phyloP scores from a whole-genome alignment of 2,329 filamentous ascomycete species.

The Ophiocordyceps camponoti-leonardi region DNA sequence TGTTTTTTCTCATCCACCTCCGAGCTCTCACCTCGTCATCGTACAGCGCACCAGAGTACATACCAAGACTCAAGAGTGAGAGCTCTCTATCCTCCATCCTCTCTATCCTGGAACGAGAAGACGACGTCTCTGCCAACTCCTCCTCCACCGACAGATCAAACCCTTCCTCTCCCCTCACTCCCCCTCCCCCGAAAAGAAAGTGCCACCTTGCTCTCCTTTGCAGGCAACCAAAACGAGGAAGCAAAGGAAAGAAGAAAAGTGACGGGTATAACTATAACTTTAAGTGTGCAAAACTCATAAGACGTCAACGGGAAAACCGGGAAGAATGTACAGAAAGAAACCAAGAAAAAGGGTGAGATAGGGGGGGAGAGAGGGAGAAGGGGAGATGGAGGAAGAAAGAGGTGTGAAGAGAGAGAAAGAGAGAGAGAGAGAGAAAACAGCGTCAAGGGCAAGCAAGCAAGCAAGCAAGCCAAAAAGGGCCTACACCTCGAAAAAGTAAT shows the following conservation, averaged over 20 bases:
- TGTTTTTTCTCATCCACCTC: no score
- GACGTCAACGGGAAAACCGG: neutral
- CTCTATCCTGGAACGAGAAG: no score
- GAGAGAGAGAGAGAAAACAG: neutral
- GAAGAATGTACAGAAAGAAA: no score
- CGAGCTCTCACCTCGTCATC: no score
- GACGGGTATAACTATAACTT: neutral
- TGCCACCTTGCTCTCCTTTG: no score
- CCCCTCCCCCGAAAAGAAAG: no score
- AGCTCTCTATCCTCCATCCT: no score
- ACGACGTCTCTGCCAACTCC: no score
- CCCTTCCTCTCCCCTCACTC: no score
- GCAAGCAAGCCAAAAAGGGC: neutral
- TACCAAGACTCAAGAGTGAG: no score
- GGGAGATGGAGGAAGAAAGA: neutral
- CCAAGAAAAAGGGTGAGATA: neutral
- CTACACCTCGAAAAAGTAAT: slow-evolving; percentile 78
- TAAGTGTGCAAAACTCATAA: neutral
- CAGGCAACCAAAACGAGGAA: neutral
- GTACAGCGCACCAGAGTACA: no score
- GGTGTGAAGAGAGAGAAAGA: neutral
- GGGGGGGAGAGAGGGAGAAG: neutral
- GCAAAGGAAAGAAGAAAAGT: neutral
- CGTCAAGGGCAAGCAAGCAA: neutral
- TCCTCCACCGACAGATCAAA: no score